Conservation (phyloP, 83 land plant genomes). For the Picea abies region DNA sequence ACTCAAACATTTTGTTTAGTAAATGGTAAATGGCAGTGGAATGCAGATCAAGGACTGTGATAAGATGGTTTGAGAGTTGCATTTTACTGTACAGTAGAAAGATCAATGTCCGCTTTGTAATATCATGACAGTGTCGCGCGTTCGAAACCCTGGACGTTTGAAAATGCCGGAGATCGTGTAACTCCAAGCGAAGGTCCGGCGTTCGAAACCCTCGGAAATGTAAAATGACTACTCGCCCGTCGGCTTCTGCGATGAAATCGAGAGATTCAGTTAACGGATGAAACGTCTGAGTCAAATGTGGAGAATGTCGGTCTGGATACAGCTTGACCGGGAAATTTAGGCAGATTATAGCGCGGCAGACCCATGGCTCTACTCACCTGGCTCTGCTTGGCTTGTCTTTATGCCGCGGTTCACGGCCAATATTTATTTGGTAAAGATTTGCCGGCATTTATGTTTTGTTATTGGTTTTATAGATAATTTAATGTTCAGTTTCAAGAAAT, state of each 20-base stretch:
- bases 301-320: not conserved
- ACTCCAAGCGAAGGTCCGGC: not conserved
- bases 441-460: not conserved
- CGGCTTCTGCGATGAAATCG: not conserved
- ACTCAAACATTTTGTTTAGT: too few species aligned
- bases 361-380: constrained; percentile 3
- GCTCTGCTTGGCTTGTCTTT: constrained; percentile 8
- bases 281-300: not conserved
- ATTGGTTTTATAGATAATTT: not conserved
- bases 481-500: not conserved
- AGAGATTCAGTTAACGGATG: not conserved
- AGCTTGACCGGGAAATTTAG: not conserved
- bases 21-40: too few species aligned
- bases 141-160: not conserved
- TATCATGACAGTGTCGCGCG: not conserved
- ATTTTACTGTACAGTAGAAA: too few species aligned
- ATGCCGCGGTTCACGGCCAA: not conserved
- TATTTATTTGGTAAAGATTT: not conserved
- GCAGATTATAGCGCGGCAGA: not conserved
- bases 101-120: too few species aligned
- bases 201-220: not conserved
- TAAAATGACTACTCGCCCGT: not conserved
- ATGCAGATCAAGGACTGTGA: too few species aligned
- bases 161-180: not conserved
- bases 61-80: too few species aligned